phyloP scores from a whole-genome alignment of 371 early-diverging fungal genomes.

The Sanchytrium tribonematis region DNA sequence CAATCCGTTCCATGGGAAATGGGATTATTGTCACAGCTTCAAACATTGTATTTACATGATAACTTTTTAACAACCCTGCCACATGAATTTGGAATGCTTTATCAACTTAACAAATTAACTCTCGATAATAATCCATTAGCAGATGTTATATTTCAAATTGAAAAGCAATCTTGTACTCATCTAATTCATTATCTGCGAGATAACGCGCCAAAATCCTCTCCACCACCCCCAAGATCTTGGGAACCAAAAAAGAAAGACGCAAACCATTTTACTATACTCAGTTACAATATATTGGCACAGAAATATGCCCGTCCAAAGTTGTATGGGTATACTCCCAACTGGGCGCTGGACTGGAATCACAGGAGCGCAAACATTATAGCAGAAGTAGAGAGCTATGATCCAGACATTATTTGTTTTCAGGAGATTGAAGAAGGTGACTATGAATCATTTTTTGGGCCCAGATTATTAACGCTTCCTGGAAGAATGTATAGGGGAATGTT shows the following conservation, averaged over 20 bases:
- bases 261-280: constrained; percentile 54
- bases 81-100: constrained; percentile 68
- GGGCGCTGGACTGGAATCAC: constrained; percentile 82
- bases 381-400: constrained; percentile 54
- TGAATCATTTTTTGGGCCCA: constrained; percentile 49
- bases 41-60: constrained; percentile 70
- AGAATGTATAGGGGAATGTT: constrained; percentile 65
- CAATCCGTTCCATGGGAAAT: constrained; percentile 60
- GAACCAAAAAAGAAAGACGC: constrained; percentile 1
- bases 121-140: constrained; percentile 87
- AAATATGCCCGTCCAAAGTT: constrained; percentile 59
- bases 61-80: constrained; percentile 70
- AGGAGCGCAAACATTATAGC: constrained; percentile 67
- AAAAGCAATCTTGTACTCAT: background rate
- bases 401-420: constrained; percentile 88
- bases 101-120: constrained; percentile 67
- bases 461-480: constrained; percentile 29
- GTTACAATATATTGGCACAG: constrained; percentile 81
- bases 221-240: background rate
- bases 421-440: constrained; percentile 64
- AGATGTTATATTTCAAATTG: constrained; percentile 33
- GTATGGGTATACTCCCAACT: constrained; percentile 87
- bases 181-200: background rate
- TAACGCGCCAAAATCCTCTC: background rate
- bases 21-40: constrained; percentile 48